Evolutionary conservation across 305 asterid genomes (phyloP), one percentile per base, ranked within the genome.

Genomic region (Striga hermonthica): DNA sequence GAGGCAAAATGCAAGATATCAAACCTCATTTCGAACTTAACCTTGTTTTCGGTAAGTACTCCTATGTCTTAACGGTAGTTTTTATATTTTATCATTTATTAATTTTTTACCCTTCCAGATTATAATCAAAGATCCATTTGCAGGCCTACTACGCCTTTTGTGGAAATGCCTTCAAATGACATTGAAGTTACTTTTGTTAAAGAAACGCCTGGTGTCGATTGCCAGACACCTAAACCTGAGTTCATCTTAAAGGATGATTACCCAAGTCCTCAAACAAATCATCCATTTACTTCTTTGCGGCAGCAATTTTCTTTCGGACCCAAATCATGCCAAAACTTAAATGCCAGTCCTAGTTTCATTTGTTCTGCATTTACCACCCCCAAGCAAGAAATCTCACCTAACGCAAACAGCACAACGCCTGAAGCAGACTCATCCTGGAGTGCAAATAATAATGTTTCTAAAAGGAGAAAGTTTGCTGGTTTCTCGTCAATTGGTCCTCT

Each of bases 371-470:
- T 54, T 71, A 66, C 74, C 66, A 91, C 90, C 64, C 87, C 95
- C 44, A 83, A 81, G 64, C 83, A 74, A 61, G 70, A 54, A 43
- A 54, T 68, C 67, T n/a, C 73, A 76, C 76, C 82, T 44, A 68
- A 72, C 37, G 59, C 68, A 49, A 79, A 72, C 65, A 60, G 59
- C 70, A 68, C 34, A 50, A 66, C 66, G 62, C 70, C 80, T 60
- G 91, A 80, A 66, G 77, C 79, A 74, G 91, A 83, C 68, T 87
- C 92, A 45, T 68, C 87, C 70, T 60, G 83, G 79, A 92, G 97
- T 69, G 90, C 81, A 41, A 93, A 86, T 74, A 87, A 89, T 57
- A 80, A 61, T 65, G 76, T 61, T 14, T 79, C 79, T 58, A 90
- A 88, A 78, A 86, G 87, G 79, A 84, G 88, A 75, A 88, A 83